These are phyloP conservation scores for Myriosclerotinia duriaeana DNA, from an alignment of 2,329 filamentous ascomycete genomes.

Conservation along the genomic window DNA sequence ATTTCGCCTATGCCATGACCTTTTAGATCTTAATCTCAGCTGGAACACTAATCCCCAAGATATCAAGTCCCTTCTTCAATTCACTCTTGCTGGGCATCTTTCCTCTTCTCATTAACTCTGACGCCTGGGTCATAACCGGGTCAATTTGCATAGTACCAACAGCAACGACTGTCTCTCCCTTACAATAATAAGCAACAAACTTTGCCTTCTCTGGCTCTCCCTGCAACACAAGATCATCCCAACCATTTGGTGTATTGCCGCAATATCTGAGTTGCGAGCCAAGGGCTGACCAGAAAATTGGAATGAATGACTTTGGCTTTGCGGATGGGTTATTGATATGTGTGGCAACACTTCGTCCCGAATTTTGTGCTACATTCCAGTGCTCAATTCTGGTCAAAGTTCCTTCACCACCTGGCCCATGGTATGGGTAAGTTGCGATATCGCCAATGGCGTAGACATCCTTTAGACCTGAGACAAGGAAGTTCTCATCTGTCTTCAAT, in stretches of 20 bases:
- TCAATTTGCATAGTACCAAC: conserved; percentile 90
- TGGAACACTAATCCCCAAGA: conserved; percentile 35
- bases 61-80: conserved; percentile 59
- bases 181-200: conserved; percentile 86
- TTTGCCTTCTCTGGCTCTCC: conserved; percentile 75
- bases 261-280: conserved; percentile 90
- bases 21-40: conserved; percentile 30
- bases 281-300: conserved; percentile 95
- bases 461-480: conserved; percentile 70
- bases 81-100: conserved; percentile 83
- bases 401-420: conserved; percentile 80
- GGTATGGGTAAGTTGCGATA: conserved; percentile 92
- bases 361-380: conserved; percentile 97
- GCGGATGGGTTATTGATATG: conserved; percentile 68
- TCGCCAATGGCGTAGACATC: conserved; percentile 93
- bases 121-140: conserved; percentile 77
- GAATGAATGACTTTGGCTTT: conserved; percentile 73
- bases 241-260: conserved; percentile 79
- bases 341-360: conserved; percentile 75
- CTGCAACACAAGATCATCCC: conserved; percentile 79
- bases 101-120: conserved; percentile 78
- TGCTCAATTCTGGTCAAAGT: conserved; percentile 83
- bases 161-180: conserved; percentile 82
- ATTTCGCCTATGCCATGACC: background rate
- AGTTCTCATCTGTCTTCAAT: conserved; percentile 75